Conservation (phyloP, 192 early-diverging fungal genomes). For the Coemansia sp. region DNA sequence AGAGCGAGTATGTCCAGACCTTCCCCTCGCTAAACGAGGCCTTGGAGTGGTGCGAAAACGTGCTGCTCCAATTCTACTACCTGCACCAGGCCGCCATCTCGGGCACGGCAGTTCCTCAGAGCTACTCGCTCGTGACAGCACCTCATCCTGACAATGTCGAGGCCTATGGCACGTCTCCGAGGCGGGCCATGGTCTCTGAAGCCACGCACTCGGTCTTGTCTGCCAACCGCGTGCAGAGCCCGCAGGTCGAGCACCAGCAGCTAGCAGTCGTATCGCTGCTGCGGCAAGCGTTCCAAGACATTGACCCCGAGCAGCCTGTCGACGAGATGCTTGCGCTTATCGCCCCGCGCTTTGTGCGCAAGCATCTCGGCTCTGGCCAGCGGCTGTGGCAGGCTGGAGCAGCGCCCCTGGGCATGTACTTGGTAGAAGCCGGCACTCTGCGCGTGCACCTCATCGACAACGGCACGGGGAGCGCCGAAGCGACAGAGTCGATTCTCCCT, state of each 20-base stretch:
- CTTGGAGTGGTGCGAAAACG: conserved; percentile 95
- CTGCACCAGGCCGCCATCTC: conserved; percentile 53
- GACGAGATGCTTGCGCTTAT: conserved; percentile 64
- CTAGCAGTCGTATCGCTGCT: conserved; percentile 60
- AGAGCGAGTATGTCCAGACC: conserved; percentile 64
- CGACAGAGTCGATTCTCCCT: conserved; percentile 84
- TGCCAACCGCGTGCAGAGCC: conserved; percentile 8
- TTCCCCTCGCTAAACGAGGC: conserved; percentile 87
- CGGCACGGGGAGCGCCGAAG: conserved; percentile 31
- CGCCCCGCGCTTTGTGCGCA: conserved; percentile 68
- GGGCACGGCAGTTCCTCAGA: conserved; percentile 26
- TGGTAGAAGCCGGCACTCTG: conserved; percentile 80
- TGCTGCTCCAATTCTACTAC: conserved; percentile 79
- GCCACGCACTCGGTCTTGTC: conserved; percentile 50
- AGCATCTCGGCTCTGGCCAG: conserved; percentile 57
- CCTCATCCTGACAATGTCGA: conserved; percentile 33
- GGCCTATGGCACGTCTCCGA: conserved; percentile 38
- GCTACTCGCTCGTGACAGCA: conserved; percentile 35
- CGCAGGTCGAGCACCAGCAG: background rate
- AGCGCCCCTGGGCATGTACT: conserved; percentile 64
- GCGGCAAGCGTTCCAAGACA: conserved; percentile 67
- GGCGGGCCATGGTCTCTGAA: conserved; percentile 43
- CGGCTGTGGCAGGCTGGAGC: conserved; percentile 72
- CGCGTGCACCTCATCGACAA: conserved; percentile 55
- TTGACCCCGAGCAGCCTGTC: conserved; percentile 49